Base-by-base conservation (phyloP, 345 rosid genomes). In the Eucalyptus fibrosa region DNA sequence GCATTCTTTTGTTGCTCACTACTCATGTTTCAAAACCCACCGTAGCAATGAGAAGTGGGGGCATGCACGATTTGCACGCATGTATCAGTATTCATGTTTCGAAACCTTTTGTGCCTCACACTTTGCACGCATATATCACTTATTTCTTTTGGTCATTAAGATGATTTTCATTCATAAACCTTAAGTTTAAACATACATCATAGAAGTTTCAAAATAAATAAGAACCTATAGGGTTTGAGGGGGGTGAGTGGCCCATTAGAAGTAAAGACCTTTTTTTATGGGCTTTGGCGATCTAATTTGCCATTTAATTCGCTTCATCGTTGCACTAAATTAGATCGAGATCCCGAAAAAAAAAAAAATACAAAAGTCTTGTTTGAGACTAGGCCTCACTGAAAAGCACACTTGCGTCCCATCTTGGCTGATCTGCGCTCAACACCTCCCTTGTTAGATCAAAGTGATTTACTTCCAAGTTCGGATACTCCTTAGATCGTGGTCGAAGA, bases 281-380 rank as follows among this genome's bases (percentile, higher is more conserved):
- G 21, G 72, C 1, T 65, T 65, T 7, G 19, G 37, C 9, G 34
- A 62, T 14, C 2, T 19, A 62, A 14, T 30, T 7, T 2, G 19
- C 5, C 11, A 28, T 14, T n/a, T 8, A 16, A 5, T 65, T 65
- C 9, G 3, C 37, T n/a, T 65, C 6, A 65, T 1, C 19, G 6
- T 65, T 65, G 7, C 12, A 67, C 1, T 8, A 34, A 9, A 34
- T 3, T 17, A 32, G 40, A 67, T 3, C 0, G 21, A 67, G 40
- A n/a, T 67, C 24, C 4, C 0, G 3, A 53, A 19, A 53, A 19
- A 8, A 16, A 50, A 51, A 17, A 6, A 7, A 7, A 15, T 0
- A 16, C 9, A 65, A 3, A n/a, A 6, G 32, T 23, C 23, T 67
- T 0, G 2, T 32, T 16, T 3, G 37, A 34, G 40, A 2, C 3